Percentiles rank a stretch among this genome's conserved stretches.
phyloP scores from a whole-genome alignment of 1,284 basidiomycete species.

The Sparassis latifolia region DNA sequence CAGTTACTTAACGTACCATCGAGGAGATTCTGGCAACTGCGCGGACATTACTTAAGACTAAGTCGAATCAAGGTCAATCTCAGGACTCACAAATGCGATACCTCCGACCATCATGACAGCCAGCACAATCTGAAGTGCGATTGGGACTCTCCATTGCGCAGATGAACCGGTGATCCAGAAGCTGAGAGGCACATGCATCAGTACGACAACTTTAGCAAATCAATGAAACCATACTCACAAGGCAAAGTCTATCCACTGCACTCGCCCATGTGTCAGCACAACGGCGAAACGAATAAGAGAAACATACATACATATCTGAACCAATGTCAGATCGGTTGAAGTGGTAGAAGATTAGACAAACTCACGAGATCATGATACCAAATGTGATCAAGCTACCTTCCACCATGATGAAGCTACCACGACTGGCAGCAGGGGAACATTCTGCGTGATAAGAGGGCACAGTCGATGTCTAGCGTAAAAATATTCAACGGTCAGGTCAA shows the following conservation, averaged over 20 bases:
- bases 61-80: too few species aligned
- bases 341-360: conserved; percentile 9
- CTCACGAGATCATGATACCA: conserved; percentile 64
- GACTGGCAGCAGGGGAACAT: conserved; percentile 50
- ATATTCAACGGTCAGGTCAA: not conserved
- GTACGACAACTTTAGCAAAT: conserved; percentile 2
- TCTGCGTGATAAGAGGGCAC: conserved; percentile 63
- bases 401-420: conserved; percentile 64
- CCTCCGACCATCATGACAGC: conserved; percentile 54
- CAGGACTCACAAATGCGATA: conserved; percentile 44
- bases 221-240: conserved; percentile 30
- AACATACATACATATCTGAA: conserved; percentile 18
- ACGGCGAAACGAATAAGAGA: conserved; percentile 23
- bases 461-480: conserved; percentile 47
- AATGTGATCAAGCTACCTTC: conserved; percentile 66
- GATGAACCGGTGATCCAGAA: conserved; percentile 47
- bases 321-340: conserved; percentile 29
- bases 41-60: too few species aligned
- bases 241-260: conserved; percentile 57
- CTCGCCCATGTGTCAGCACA: conserved; percentile 4
- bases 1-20: conserved; percentile 40
- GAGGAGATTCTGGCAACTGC: conserved; percentile 67
- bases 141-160: conserved; percentile 66
- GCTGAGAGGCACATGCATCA: conserved; percentile 21
- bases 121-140: conserved; percentile 60